These are phyloP conservation scores for Fusarium bactridioides DNA, from an alignment of 2,329 filamentous ascomycete species.

Conservation along the genomic window DNA sequence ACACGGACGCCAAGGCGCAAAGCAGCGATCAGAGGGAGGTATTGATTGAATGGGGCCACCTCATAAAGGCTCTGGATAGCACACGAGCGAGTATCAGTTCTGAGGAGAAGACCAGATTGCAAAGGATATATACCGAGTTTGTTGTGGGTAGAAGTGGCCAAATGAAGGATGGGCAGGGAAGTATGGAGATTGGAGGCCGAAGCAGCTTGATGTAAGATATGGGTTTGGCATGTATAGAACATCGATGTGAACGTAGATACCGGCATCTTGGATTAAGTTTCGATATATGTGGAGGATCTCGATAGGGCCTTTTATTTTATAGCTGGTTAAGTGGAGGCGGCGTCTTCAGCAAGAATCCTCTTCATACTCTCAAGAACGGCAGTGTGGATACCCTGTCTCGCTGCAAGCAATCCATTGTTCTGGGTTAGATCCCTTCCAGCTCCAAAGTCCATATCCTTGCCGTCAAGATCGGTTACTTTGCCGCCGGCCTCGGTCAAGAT, in stretches of 20 bases:
- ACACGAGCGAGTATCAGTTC: constrained; percentile 85
- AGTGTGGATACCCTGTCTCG: constrained; percentile 53
- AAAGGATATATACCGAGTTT: constrained; percentile 90
- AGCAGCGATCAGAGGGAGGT: constrained; percentile 68
- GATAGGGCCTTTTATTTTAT: neutral
- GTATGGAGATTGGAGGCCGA: constrained; percentile 89
- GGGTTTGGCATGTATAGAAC: neutral
- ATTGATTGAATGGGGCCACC: constrained; percentile 83
- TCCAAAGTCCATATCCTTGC: constrained; percentile 47
- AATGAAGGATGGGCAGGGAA: constrained; percentile 92
- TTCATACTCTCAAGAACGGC: constrained; percentile 47
- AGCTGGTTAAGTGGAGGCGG: constrained; percentile 1
- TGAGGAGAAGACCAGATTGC: constrained; percentile 77
- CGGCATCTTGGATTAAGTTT: neutral
- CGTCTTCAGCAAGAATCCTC: constrained; percentile 31
- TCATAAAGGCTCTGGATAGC: constrained; percentile 76
- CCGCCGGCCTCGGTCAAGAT: constrained; percentile 64
- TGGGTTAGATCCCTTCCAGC: constrained; percentile 45
- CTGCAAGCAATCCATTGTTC: constrained; percentile 52
- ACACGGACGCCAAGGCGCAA: constrained; percentile 40
- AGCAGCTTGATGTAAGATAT: constrained; percentile 84
- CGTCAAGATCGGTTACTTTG: constrained; percentile 58
- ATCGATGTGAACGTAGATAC: neutral
- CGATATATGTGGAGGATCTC: neutral
- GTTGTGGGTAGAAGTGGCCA: constrained; percentile 91